Conservation (phyloP, 129 eudicot genomes). For the Saussurea involucrata region DNA sequence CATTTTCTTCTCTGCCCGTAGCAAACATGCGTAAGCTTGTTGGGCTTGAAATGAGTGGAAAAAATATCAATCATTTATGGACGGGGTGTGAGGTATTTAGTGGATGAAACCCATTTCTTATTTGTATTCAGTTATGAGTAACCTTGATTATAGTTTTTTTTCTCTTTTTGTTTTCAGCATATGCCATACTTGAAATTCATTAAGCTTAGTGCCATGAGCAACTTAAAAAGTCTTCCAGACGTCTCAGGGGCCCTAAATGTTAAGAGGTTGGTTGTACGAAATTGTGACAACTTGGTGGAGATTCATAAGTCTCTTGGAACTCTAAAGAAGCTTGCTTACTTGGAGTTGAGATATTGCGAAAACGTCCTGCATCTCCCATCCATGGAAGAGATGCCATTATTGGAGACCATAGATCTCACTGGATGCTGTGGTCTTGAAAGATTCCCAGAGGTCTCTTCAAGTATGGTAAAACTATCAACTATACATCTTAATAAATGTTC, state of each 20-base stretch:
- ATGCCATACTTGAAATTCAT: neutral
- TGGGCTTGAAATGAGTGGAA: neutral
- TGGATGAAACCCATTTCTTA: neutral
- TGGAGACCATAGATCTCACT: neutral
- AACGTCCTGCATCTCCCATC: neutral
- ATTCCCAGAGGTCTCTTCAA: neutral
- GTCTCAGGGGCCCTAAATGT: neutral
- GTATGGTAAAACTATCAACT: neutral
- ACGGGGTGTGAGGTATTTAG: neutral
- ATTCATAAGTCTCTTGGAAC: neutral
- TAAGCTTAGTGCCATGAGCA: neutral
- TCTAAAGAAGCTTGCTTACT: neutral
- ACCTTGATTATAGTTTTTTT: neutral
- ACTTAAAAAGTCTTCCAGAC: neutral
- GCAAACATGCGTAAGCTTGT: neutral
- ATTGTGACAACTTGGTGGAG: neutral
- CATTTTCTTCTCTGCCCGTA: neutral
- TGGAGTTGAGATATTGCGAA: neutral
- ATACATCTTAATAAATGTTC: neutral
- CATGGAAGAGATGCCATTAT: neutral
- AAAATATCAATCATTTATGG: neutral
- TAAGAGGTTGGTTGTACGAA: neutral
- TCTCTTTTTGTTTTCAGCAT: neutral
- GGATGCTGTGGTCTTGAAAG: neutral
- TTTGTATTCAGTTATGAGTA: too few relatives aligned